These are phyloP conservation scores for Priceomyces haplophilus DNA, from an alignment of 805 yeast genomes.

Conservation along the genomic window DNA sequence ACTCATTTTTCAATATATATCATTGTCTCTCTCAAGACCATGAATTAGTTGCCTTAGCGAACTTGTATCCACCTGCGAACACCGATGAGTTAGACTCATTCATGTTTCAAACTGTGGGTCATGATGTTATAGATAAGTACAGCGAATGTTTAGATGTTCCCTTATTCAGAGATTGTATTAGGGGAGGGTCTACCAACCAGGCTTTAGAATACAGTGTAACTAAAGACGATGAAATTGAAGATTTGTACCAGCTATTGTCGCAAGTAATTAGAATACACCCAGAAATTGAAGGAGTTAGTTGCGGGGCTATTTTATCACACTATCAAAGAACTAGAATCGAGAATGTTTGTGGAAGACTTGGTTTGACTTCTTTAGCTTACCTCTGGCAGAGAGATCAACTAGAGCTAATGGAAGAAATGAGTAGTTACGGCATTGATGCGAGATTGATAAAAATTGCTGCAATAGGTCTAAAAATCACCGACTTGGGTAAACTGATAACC, in stretches of 20 bases:
- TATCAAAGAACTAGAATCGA: constrained; percentile 95
- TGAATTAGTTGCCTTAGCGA: constrained; percentile 80
- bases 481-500: constrained; percentile 66
- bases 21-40: constrained; percentile 88
- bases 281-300: constrained; percentile 80
- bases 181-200: constrained; percentile 61
- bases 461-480: constrained; percentile 63
- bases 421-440: constrained; percentile 66
- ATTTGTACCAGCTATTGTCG: constrained; percentile 54
- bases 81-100: constrained; percentile 80
- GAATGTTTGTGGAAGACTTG: constrained; percentile 74
- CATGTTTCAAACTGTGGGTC: constrained; percentile 98
- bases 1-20: constrained; percentile 83
- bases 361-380: constrained; percentile 66
- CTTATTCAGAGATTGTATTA: constrained; percentile 64
- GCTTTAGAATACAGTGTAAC: constrained; percentile 68
- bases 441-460: constrained; percentile 92
- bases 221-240: constrained; percentile 82
- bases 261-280: constrained; percentile 55
- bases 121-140: constrained; percentile 65
- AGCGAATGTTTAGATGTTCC: constrained; percentile 76
- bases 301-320: constrained; percentile 94
- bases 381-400: constrained; percentile 89
- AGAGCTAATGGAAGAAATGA: constrained; percentile 81
- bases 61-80: constrained; percentile 49